Percentiles rank a stretch among this genome's conserved stretches.
Conservation (phyloP, 805 yeast genomes). For the Clavispora asparagi region DNA sequence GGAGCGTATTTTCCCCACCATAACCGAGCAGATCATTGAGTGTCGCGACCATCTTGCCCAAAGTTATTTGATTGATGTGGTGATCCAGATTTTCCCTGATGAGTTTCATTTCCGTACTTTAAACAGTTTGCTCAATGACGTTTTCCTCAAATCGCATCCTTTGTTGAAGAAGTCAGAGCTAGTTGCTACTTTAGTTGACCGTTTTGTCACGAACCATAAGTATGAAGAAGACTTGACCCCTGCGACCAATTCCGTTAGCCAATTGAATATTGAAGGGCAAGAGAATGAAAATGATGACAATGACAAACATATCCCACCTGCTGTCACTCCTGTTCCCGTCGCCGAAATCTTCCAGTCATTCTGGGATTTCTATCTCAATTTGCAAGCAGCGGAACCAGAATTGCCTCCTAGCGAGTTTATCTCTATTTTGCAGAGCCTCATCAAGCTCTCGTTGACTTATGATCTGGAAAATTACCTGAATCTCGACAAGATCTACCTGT, state of each 20-base stretch:
- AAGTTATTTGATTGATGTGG: conserved; percentile 83
- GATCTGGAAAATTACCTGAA: conserved; percentile 59
- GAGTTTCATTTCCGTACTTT: conserved; percentile 79
- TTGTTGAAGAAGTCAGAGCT: conserved; percentile 63
- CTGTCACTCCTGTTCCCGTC: conserved; percentile 4
- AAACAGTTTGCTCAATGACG: conserved; percentile 52
- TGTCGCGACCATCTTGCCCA: conserved; percentile 92
- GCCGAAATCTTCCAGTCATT: conserved; percentile 53
- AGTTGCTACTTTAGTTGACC: conserved; percentile 63
- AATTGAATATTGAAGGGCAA: conserved; percentile 9
- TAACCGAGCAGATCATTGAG: conserved; percentile 86
- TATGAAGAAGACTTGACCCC: conserved; percentile 23
- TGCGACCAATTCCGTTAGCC: conserved; percentile 8
- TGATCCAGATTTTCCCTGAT: conserved; percentile 93
- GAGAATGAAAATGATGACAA: conserved; percentile 1
- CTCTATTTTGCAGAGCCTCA: conserved; percentile 58
- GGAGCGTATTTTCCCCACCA: conserved; percentile 62
- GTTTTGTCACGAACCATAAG: conserved; percentile 51
- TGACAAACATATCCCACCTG: conserved; percentile 2
- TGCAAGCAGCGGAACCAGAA: conserved; percentile 56
- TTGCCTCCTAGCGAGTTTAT: conserved; percentile 64
- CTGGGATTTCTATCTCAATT: conserved; percentile 56
- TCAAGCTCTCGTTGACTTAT: conserved; percentile 58
- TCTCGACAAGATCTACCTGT: conserved; percentile 56
- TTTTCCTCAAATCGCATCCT: conserved; percentile 65